Conservation (phyloP, 2,329 filamentous ascomycete species). For the Aspergillus costaricaensis region DNA sequence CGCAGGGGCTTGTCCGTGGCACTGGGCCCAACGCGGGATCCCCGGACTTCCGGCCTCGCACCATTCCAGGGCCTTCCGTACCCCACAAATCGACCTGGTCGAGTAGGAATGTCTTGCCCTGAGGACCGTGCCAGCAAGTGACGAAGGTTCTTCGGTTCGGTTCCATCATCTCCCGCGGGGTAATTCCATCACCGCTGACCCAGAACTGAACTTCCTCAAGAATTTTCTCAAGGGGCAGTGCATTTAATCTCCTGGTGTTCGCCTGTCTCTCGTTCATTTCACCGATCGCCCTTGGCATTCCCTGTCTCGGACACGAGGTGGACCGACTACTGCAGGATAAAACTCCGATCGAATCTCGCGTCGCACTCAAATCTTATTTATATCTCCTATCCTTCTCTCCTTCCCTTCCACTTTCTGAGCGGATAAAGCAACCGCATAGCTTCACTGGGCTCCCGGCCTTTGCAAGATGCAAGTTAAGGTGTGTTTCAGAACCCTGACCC, state of each 20-base stretch:
- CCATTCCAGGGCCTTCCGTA: neutral
- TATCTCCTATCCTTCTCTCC: neutral
- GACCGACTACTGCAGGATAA: constrained; percentile 1
- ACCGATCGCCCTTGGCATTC: constrained; percentile 10
- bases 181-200: neutral
- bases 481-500: neutral
- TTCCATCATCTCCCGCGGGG: neutral
- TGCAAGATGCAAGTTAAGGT: constrained; percentile 21
- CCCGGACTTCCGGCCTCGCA: neutral
- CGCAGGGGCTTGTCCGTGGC: neutral
- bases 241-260: neutral
- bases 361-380: neutral
- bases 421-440: neutral
- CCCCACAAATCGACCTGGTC: neutral
- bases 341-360: constrained; percentile 4
- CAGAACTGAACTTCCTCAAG: neutral
- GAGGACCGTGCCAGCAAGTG: neutral
- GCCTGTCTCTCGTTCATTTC: constrained; percentile 5
- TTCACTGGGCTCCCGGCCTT: constrained; percentile 8
- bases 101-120: neutral
- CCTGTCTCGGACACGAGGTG: constrained; percentile 10
- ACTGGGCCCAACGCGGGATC: neutral
- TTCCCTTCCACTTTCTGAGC: neutral
- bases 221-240: neutral
- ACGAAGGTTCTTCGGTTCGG: neutral